Evolutionary conservation across 306 rosid genomes (phyloP).

Genomic region (Leucaena leucocephala): DNA sequence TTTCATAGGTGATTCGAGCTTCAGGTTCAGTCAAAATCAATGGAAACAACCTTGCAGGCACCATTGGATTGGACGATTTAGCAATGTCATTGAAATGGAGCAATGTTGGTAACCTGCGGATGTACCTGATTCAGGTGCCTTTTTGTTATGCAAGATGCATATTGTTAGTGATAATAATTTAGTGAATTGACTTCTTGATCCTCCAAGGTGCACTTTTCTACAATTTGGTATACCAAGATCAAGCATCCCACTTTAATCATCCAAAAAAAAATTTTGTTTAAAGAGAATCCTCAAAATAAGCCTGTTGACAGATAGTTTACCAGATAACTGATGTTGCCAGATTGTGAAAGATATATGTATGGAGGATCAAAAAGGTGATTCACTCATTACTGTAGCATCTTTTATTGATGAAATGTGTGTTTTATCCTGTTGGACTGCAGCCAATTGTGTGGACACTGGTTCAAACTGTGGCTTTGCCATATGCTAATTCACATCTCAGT

Average conservation of each 20-base stretch:
- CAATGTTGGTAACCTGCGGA: constrained; percentile 71
- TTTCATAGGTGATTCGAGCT: constrained; percentile 62
- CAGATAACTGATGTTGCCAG: background rate
- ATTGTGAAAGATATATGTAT: background rate
- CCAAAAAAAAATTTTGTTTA: background rate
- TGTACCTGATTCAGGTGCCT: constrained; percentile 80
- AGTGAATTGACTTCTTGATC: background rate
- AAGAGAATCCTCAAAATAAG: background rate
- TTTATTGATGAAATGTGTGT: constrained; percentile 24
- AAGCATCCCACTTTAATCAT: background rate
- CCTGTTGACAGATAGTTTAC: background rate
- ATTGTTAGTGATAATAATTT: background rate
- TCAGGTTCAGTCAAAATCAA: constrained; percentile 60
- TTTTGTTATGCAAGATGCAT: background rate
- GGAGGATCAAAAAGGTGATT: background rate
- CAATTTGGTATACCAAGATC: background rate
- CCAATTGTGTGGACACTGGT: constrained; percentile 72
- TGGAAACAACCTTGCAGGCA: constrained; percentile 78
- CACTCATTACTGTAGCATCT: background rate
- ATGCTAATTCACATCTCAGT: constrained; percentile 64
- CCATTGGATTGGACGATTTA: constrained; percentile 59
- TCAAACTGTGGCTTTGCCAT: constrained; percentile 75
- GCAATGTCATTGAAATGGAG: constrained; percentile 88
- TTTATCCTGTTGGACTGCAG: constrained; percentile 49
- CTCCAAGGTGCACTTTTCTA: background rate